Conservation (phyloP, 2,329 filamentous ascomycete species). For the Lasiodiplodia theobromae region DNA sequence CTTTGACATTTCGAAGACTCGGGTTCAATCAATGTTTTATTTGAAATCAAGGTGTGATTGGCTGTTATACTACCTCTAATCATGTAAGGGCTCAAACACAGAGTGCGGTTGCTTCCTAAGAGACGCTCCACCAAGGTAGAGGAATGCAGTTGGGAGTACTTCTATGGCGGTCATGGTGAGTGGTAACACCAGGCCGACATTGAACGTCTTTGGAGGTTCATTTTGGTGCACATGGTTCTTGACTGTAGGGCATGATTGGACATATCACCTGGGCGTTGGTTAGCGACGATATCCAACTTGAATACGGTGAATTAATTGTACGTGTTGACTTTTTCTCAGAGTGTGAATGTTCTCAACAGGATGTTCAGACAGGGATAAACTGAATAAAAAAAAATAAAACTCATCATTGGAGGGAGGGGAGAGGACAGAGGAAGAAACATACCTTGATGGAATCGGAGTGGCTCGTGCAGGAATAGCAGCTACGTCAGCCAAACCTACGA, state of each 20-base stretch:
- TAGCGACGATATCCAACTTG: background rate
- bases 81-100: background rate
- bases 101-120: background rate
- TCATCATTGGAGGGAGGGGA: constrained; percentile 27
- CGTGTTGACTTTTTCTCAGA: constrained; percentile 6
- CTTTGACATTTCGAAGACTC: background rate
- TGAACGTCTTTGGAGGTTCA: background rate
- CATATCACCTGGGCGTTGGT: background rate
- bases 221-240: no score
- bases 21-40: background rate
- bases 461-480: background rate
- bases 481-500: background rate
- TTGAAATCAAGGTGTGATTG: background rate
- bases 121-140: background rate
- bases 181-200: background rate
- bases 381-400: constrained; percentile 17
- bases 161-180: no score
- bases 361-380: constrained; percentile 41
- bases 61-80: background rate
- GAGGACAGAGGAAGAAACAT: background rate
- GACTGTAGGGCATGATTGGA: no score
- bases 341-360: constrained; percentile 27
- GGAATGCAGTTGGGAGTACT: background rate
- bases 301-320: background rate
- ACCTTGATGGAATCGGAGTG: constrained; percentile 7